Conservation (phyloP, 2,329 filamentous ascomycete genomes). For the Colletotrichum sp. region DNA sequence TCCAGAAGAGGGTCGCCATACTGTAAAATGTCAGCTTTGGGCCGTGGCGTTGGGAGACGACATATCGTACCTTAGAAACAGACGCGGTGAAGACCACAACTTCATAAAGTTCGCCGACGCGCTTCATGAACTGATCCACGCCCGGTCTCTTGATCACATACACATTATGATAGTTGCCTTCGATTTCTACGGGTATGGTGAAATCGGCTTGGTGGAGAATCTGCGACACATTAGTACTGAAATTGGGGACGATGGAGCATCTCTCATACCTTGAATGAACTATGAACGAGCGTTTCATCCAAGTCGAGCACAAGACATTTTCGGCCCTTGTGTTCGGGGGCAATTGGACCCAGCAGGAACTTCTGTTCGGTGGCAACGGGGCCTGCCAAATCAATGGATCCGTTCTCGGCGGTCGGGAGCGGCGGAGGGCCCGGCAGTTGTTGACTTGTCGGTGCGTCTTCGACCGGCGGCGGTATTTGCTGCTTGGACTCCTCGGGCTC, state of each 20-base stretch:
- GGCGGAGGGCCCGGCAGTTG: constrained; percentile 51
- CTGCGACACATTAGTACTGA: constrained; percentile 49
- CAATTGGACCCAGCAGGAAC: constrained; percentile 82
- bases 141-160: constrained; percentile 99
- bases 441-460: constrained; percentile 37
- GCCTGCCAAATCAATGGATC: background rate
- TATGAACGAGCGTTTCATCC: constrained; percentile 96
- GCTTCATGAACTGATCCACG: constrained; percentile 98
- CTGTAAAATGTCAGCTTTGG: constrained; percentile 46
- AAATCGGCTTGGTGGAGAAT: constrained; percentile 98
- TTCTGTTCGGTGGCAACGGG: constrained; percentile 51
- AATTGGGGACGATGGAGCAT: background rate
- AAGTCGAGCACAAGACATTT: constrained; percentile 96
- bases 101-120: constrained; percentile 96
- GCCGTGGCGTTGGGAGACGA: constrained; percentile 24
- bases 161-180: constrained; percentile 98
- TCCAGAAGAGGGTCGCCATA: constrained; percentile 97
- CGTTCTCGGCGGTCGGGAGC: constrained; percentile 33
- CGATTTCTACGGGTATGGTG: constrained; percentile 98
- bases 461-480: constrained; percentile 43
- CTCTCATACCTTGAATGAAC: constrained; percentile 87
- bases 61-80: constrained; percentile 82
- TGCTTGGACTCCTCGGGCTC: constrained; percentile 49
- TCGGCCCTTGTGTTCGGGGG: constrained; percentile 80
- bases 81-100: constrained; percentile 99